Base-by-base conservation (phyloP, 169 alveolate genomes). In the Plasmodium fragile region DNA sequence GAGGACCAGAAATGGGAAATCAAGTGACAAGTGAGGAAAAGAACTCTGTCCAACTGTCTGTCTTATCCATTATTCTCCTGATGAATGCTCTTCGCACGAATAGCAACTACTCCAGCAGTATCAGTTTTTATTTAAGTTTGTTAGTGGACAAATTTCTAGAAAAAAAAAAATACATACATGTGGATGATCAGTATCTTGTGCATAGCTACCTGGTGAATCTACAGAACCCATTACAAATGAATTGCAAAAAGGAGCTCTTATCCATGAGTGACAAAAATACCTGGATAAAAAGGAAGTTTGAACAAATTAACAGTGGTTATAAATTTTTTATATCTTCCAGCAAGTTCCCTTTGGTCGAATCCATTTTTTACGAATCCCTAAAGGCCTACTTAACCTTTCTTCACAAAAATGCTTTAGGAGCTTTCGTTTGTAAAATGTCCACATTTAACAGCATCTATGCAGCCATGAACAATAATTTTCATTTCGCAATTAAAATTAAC, bases 101-200 rank as follows among this genome's bases (percentile, higher is more conserved):
- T 10, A n/a, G 82, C 11, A 89, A 89, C 72, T 78, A 78, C 49
- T 55, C 87, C 0, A 30, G 32, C 22, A 78, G 65, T 8, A 89
- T 89, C 65, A 78, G 78, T 78, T 89, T 59, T 55, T 89, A 89
- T 6, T 41, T 89, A 78, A 89, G 81, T 65, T 6, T 89, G 18
- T 78, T 89, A 7, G 65, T 89, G 10, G 94, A 89, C 59, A 77
- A 89, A 55, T 89, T 89, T 89, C 78, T 89, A 34, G 94, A 89
- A 36, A 89, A 89, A 36, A 89, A 89, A 79, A 89, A 89, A 89
- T 89, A 89, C 65, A 59, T 89, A 36, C 87, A 89, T 77, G 41
- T 89, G 28, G 94, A 89, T 53, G 89, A 89, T 30, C 71, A 39
- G 41, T 89, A 89, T 78, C 71, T 89, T 25, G 70, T 89, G 45